Evolutionary conservation across 1,284 basidiomycete species (phyloP).

Genomic region (Ustilago shanxiensis): DNA sequence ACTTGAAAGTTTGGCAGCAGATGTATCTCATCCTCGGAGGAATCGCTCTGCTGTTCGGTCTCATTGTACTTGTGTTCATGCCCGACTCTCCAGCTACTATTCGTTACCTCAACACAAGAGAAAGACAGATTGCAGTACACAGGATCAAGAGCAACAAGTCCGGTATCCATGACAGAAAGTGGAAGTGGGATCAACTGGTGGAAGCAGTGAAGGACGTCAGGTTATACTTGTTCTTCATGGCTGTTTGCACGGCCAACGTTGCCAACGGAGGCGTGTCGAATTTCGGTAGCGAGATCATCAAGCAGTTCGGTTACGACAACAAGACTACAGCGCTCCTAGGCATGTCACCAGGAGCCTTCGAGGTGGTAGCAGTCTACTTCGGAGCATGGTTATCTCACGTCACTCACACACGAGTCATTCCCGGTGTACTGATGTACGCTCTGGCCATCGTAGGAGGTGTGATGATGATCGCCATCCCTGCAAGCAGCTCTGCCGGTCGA

Average conservation of each 20-base stretch:
- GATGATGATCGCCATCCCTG: conserved; percentile 53
- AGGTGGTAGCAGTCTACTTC: conserved; percentile 57
- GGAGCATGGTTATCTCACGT: conserved; percentile 52
- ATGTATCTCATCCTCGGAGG: conserved; percentile 64
- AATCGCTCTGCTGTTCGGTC: conserved; percentile 52
- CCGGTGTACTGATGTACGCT: conserved; percentile 57
- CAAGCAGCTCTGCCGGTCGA: conserved; percentile 28
- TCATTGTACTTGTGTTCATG: conserved; percentile 53
- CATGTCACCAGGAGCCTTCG: conserved; percentile 61
- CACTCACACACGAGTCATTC: conserved; percentile 51
- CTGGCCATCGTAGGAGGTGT: conserved; percentile 58
- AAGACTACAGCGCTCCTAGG: conserved; percentile 64
- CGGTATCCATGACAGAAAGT: conserved; percentile 75
- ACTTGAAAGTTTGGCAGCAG: conserved; percentile 58
- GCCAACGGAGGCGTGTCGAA: conserved; percentile 58
- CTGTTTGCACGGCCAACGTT: conserved; percentile 51
- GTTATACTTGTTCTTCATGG: conserved; percentile 63
- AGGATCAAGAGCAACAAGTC: conserved; percentile 75
- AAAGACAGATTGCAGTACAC: conserved; percentile 75
- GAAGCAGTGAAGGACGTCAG: conserved; percentile 74
- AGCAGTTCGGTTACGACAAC: conserved; percentile 58
- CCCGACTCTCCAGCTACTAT: conserved; percentile 56
- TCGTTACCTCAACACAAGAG: conserved; percentile 72
- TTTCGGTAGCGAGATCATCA: conserved; percentile 67
- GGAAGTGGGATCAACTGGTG: conserved; percentile 73